Evolutionary conservation across 352 stramenopile species (phyloP).

Genomic region (Phytophthora sansomeana): DNA sequence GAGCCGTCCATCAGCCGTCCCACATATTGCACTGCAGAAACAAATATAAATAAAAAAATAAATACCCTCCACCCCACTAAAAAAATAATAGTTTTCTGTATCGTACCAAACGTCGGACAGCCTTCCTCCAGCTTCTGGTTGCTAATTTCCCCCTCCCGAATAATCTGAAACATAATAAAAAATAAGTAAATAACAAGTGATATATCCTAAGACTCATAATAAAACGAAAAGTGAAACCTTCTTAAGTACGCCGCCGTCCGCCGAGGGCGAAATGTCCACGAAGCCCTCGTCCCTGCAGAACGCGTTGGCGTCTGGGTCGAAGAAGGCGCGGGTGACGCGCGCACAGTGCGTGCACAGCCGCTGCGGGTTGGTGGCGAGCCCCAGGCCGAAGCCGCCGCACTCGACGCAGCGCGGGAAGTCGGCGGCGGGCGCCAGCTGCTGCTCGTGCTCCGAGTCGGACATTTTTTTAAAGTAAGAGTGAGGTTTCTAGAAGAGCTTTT

Average conservation of each 20-base stretch:
- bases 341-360: conserved; percentile 77
- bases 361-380: conserved; percentile 76
- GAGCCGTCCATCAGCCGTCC: conserved; percentile 81
- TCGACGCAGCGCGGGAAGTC: conserved; percentile 70
- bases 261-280: conserved; percentile 80
- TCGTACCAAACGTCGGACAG: conserved; percentile 85
- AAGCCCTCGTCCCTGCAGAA: conserved; percentile 82
- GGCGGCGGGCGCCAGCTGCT: conserved; percentile 1
- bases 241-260: conserved; percentile 82
- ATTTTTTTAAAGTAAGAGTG: too few relatives aligned
- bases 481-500: too few relatives aligned
- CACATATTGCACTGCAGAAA: conserved; percentile 80
- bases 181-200: conserved; percentile 6
- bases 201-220: neutral
- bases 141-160: conserved; percentile 61
- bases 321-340: conserved; percentile 75
- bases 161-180: conserved; percentile 35
- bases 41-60: neutral
- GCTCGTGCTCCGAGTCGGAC: conserved; percentile 15
- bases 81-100: conserved; percentile 4
- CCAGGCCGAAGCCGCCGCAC: conserved; percentile 76
- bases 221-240: conserved; percentile 51
- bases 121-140: conserved; percentile 78
- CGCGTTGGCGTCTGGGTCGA: conserved; percentile 70
- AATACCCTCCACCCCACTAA: too few relatives aligned